Conservation (phyloP, 768 basidiomycete genomes). For the Sarcodon sp. region DNA sequence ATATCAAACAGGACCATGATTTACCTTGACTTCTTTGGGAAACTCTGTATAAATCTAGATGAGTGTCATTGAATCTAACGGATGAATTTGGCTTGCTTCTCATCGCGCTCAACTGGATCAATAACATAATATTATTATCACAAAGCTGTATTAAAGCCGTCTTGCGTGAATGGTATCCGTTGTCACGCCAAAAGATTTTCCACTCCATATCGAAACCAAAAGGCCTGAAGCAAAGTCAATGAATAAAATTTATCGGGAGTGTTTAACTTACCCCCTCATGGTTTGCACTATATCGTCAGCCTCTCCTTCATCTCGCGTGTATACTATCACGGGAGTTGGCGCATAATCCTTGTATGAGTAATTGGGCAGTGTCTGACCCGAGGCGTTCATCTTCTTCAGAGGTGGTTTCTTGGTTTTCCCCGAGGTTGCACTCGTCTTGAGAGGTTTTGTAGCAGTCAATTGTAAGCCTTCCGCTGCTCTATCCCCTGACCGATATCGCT, state of each 20-base stretch:
- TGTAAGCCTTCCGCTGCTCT: too few species aligned
- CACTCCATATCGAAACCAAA: conserved; percentile 42
- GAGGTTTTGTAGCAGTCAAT: too few species aligned
- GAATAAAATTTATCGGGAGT: background rate
- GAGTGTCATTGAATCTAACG: background rate
- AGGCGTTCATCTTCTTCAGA: background rate
- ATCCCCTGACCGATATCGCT: too few species aligned
- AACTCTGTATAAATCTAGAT: conserved; percentile 20
- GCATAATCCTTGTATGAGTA: conserved; percentile 26
- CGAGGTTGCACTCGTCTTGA: background rate
- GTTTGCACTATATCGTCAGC: conserved; percentile 25
- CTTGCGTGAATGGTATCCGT: conserved; percentile 12
- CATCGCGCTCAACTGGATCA: conserved; percentile 37
- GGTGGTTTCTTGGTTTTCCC: background rate
- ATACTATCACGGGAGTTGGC: conserved; percentile 22
- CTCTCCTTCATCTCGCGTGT: conserved; percentile 25
- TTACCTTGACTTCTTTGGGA: conserved; percentile 27
- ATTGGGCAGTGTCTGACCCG: conserved; percentile 9
- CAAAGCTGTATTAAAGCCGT: conserved; percentile 34
- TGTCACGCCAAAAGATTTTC: conserved; percentile 21
- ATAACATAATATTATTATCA: conserved; percentile 27
- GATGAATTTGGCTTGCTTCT: conserved; percentile 17
- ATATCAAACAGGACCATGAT: background rate
- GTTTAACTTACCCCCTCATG: conserved; percentile 21
- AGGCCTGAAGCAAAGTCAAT: conserved; percentile 18